Base-by-base conservation (phyloP, 2,329 filamentous ascomycete species). In the Microascus cirrosus region DNA sequence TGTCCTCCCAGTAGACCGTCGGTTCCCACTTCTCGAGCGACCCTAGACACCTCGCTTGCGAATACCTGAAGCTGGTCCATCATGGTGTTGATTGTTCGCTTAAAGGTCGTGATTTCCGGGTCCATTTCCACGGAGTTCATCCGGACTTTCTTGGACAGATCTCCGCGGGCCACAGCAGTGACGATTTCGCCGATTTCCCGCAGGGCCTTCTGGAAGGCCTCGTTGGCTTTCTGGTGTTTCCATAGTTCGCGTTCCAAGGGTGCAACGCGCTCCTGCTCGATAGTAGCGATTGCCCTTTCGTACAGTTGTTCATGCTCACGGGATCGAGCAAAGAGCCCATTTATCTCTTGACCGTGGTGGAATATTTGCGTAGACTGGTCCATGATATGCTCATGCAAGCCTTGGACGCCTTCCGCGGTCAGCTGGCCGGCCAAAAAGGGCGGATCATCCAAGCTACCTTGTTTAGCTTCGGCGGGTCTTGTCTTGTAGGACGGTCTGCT, bases 71-170 rank as follows among this genome's bases (percentile, higher is more conserved):
- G 80, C 72, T 96, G 93, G 69, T 97, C 93, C 84, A 97, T 95
- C 93, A 97, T 97, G 64, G 89, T 95, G 71, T 97, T 97, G 76
- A 97, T 97, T 61, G 93, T 96, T 66, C 90, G 86, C 75, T 97
- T 97, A 78, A 97, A 97, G 11, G 90, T 92, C 32, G 91, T 94
- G 67, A 97, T 97, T 78, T 97, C 93, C 32, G 92, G 91, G 78
- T 97, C 93, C 87, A 96, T 94, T 75, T 97, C 93, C 63, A 95
- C 87, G 3, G 89, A 89, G 69, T 96, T 94, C 71, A 97, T 95
- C 67, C 93, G 84, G 62, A 96, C 93, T 74, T 96, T 95, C 79
- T 96, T 96, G 71, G 91, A 96, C 61, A 97, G 79, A 69, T 97
- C 93, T 73, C 93, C 93, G 66, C 90, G 90, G 59, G 93, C 94